Percentiles rank a stretch among this genome's conserved stretches.
These are phyloP conservation scores for Populus nigra DNA, from an alignment of 345 rosid genomes.

Conservation along the genomic window DNA sequence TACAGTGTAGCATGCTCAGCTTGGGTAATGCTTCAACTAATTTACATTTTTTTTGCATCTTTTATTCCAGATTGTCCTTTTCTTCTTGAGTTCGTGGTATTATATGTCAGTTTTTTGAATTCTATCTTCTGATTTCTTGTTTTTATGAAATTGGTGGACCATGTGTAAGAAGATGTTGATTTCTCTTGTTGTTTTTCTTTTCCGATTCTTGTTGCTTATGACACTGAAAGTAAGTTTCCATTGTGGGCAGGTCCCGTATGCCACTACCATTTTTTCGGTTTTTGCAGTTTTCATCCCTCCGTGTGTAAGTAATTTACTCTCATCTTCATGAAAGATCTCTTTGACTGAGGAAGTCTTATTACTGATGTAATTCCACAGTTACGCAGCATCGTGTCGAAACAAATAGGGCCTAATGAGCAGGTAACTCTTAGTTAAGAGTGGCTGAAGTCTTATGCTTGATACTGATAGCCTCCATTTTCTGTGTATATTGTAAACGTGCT, in stretches of 20 bases:
- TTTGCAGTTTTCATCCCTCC: slow-evolving; percentile 48
- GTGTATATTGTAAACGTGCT: neutral
- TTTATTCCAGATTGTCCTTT: neutral
- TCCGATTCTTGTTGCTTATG: neutral
- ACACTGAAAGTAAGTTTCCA: slow-evolving; percentile 1
- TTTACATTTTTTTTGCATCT: neutral
- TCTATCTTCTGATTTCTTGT: neutral
- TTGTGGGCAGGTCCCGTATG: slow-evolving; percentile 70
- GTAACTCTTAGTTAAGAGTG: slow-evolving; percentile 19
- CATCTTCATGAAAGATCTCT: neutral
- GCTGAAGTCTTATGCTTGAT: neutral
- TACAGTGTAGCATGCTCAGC: slow-evolving; percentile 71
- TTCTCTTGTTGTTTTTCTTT: neutral
- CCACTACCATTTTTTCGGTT: slow-evolving; percentile 35
- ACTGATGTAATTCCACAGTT: slow-evolving; percentile 33
- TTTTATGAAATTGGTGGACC: neutral
- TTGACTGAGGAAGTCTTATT: neutral
- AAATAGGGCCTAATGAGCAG: slow-evolving; percentile 74
- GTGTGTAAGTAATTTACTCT: slow-evolving; percentile 49
- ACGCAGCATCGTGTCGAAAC: slow-evolving; percentile 81
- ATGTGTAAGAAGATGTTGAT: neutral
- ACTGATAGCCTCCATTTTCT: neutral
- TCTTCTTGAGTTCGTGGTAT: neutral
- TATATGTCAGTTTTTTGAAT: neutral
- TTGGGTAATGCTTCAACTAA: slow-evolving; percentile 55